Evolutionary conservation across 176 grass and related monocot genomes (phyloP).

Genomic region (Triticum aestivum): DNA sequence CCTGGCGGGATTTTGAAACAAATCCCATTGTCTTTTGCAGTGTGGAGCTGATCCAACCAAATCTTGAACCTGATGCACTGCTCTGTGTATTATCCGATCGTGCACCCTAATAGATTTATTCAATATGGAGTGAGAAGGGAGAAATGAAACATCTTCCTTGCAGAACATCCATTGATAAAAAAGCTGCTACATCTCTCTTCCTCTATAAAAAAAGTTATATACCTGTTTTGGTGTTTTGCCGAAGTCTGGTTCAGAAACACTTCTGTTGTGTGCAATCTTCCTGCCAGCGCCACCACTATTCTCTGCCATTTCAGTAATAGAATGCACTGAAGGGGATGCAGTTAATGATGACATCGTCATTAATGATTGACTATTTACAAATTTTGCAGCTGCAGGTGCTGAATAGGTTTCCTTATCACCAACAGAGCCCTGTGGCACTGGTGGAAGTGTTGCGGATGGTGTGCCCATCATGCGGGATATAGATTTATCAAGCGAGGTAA

Average conservation of each 20-base stretch:
- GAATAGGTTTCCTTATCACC: conserved; percentile 59
- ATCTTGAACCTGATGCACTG: conserved; percentile 58
- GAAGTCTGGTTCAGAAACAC: conserved; percentile 96
- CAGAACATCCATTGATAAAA: conserved; percentile 2
- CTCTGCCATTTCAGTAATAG: conserved; percentile 61
- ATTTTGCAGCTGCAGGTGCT: conserved; percentile 48
- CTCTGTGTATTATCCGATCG: conserved; percentile 47
- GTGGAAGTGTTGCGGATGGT: conserved; percentile 65
- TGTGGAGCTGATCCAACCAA: conserved; percentile 78
- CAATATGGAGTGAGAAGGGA: conserved; percentile 12
- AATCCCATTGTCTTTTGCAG: conserved; percentile 85
- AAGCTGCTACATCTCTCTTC: conserved; percentile 8
- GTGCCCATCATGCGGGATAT: conserved; percentile 94
- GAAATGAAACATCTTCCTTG: neutral
- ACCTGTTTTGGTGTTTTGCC: conserved; percentile 88
- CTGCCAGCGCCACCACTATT: conserved; percentile 53
- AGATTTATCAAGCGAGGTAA: conserved; percentile 81
- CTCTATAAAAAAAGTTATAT: neutral
- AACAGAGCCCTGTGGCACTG: conserved; percentile 52
- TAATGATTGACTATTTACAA: conserved; percentile 80
- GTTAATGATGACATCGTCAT: conserved; percentile 80
- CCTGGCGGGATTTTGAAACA: conserved; percentile 82
- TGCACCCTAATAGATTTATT: conserved; percentile 49
- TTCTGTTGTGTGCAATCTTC: conserved; percentile 71
- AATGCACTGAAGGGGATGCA: conserved; percentile 65